Percentiles rank a stretch among this genome's conserved stretches.
phyloP scores from a whole-genome alignment of 768 basidiomycete genomes.

The Pleurotus pulmonarius region DNA sequence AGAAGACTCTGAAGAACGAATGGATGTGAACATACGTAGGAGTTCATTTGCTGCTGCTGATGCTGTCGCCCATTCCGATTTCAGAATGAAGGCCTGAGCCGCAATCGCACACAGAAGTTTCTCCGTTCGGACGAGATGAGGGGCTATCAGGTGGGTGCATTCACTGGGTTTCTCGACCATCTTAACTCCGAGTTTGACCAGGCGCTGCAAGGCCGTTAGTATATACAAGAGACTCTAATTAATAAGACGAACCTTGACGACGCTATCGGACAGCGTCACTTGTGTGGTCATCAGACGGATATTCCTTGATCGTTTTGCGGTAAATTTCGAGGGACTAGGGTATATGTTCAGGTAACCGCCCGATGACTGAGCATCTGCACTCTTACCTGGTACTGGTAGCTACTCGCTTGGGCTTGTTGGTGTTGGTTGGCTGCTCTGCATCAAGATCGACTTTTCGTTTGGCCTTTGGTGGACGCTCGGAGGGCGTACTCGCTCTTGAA shows the following conservation, averaged over 20 bases:
- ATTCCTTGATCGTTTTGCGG: neutral
- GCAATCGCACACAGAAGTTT: slow-evolving; percentile 83
- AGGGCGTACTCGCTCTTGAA: slow-evolving; percentile 11
- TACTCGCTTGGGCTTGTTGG: neutral
- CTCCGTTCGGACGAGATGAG: slow-evolving; percentile 73
- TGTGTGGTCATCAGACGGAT: slow-evolving; percentile 69
- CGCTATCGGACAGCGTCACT: slow-evolving; percentile 50
- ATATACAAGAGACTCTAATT: neutral
- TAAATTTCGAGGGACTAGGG: neutral
- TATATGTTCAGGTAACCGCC: no score
- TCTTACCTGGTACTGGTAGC: neutral
- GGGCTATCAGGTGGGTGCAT: slow-evolving; percentile 78
- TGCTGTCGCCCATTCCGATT: slow-evolving; percentile 62
- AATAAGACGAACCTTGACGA: slow-evolving; percentile 47
- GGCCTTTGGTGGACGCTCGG: neutral
- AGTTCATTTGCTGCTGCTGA: slow-evolving; percentile 54
- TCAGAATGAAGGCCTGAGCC: slow-evolving; percentile 56
- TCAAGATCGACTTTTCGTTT: slow-evolving; percentile 12
- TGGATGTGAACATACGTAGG: slow-evolving; percentile 48
- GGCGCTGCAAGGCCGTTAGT: slow-evolving; percentile 33
- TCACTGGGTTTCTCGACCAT: slow-evolving; percentile 56
- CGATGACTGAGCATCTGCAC: no score
- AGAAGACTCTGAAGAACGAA: neutral
- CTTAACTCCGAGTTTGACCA: slow-evolving; percentile 65
- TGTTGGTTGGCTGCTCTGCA: no score